A percentile compares a stretch with the other conserved stretches of the same genome.
phyloP scores from a whole-genome alignment of 257 asterid genomes.

The Gardenia jasminoides region DNA sequence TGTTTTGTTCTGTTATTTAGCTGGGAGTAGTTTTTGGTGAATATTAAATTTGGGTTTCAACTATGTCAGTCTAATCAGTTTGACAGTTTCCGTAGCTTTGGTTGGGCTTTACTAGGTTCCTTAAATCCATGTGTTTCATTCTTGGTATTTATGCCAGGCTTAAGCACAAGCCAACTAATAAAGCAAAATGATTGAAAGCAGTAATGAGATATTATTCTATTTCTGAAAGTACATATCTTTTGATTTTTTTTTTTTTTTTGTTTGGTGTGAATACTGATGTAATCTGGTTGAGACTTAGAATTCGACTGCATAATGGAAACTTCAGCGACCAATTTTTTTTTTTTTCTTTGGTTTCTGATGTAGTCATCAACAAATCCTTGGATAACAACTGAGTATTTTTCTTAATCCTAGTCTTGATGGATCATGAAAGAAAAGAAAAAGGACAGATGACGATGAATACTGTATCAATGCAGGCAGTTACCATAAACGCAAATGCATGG shows the following conservation, averaged over 20 bases:
- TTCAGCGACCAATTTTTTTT: not conserved
- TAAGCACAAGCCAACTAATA: not conserved
- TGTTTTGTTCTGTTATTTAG: not conserved
- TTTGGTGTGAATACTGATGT: not conserved
- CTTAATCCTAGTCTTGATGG: not conserved
- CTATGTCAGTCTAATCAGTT: no score
- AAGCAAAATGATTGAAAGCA: not conserved
- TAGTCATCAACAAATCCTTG: not conserved
- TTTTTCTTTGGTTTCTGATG: no score
- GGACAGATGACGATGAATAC: not conserved
- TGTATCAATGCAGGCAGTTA: conserved; percentile 59
- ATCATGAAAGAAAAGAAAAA: not conserved
- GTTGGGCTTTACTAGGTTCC: not conserved
- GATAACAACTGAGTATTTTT: not conserved
- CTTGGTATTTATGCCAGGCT: not conserved
- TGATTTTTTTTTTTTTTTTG: no score
- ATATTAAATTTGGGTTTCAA: not conserved
- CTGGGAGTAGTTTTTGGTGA: not conserved
- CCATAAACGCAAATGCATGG: conserved; percentile 72
- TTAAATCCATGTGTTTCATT: not conserved
- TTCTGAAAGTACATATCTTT: not conserved
- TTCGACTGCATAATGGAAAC: not conserved
- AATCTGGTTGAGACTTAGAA: not conserved
- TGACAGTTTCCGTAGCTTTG: not conserved
- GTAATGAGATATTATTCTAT: not conserved